Percentiles rank a stretch among this genome's conserved stretches.
phyloP scores from a whole-genome alignment of 257 asterid genomes.

The Mitragyna speciosa region DNA sequence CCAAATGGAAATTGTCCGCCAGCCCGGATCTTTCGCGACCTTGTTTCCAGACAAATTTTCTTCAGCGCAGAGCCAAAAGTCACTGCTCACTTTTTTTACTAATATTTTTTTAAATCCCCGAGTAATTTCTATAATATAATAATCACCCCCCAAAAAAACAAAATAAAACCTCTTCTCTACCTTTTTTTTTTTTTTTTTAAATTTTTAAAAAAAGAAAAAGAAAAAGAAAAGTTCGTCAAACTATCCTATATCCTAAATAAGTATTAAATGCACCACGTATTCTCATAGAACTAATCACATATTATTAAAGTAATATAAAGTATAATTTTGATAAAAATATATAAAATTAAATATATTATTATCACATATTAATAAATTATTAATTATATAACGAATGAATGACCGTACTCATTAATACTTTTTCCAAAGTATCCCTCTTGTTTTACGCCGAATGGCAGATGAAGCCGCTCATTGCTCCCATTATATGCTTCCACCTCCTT shows the following conservation, averaged over 20 bases:
- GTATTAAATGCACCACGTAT: too few species aligned
- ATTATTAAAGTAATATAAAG: too few species aligned
- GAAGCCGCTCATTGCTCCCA: constrained; percentile 75
- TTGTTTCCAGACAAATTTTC: constrained; percentile 64
- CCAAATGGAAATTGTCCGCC: constrained; percentile 31
- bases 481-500: constrained; percentile 78
- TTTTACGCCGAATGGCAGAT: constrained; percentile 86
- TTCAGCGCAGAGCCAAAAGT: constrained; percentile 36
- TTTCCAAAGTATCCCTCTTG: constrained; percentile 50
- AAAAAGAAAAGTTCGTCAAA: too few species aligned
- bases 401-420: too few species aligned
- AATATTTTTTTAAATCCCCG: constrained; percentile 9
- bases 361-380: too few species aligned
- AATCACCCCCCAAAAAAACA: background rate
- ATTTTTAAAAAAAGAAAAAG: too few species aligned
- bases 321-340: too few species aligned
- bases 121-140: background rate
- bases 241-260: too few species aligned
- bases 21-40: constrained; percentile 67
- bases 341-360: too few species aligned
- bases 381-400: too few species aligned
- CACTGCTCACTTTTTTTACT: constrained; percentile 29
- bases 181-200: background rate
- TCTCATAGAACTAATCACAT: too few species aligned
- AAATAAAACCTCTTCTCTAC: background rate